Evolutionary conservation across 2,329 filamentous ascomycete genomes (phyloP).

Genomic region (Ceratocystiopsis sp.): DNA sequence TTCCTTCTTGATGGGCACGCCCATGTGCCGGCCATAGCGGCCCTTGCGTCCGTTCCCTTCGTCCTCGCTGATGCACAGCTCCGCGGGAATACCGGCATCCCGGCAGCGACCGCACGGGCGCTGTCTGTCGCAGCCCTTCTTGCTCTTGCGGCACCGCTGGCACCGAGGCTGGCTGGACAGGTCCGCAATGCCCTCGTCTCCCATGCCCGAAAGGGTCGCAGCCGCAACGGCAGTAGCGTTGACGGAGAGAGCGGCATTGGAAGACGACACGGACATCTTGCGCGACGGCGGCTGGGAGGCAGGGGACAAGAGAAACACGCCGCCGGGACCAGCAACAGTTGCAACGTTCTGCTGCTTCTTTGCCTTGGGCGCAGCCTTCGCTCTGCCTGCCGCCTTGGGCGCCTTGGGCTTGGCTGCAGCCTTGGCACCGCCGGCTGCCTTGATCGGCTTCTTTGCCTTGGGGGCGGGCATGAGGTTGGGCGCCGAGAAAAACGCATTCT

Average conservation of each 20-base stretch:
- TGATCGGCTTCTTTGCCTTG: conserved; percentile 22
- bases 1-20: conserved; percentile 44
- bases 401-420: conserved; percentile 1
- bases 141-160: conserved; percentile 97
- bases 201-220: conserved; percentile 20
- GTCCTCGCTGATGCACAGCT: conserved; percentile 93
- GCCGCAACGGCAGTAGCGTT: conserved; percentile 1
- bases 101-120: conserved; percentile 89
- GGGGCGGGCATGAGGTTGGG: conserved; percentile 18
- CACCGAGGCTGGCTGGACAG: conserved; percentile 91
- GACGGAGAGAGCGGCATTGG: conserved; percentile 25
- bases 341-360: conserved; percentile 22
- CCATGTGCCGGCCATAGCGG: conserved; percentile 63
- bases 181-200: conserved; percentile 83
- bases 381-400: conserved; percentile 18
- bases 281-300: conserved; percentile 53
- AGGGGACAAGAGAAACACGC: conserved; percentile 13
- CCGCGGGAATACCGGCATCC: conserved; percentile 82
- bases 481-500: conserved; percentile 20
- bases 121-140: conserved; percentile 96
- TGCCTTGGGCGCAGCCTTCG: conserved; percentile 32
- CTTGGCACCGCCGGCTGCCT: conserved; percentile 27
- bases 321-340: background rate
- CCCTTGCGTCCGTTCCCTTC: conserved; percentile 95
- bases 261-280: conserved; percentile 60